Evolutionary conservation across 345 rosid species (phyloP).

Genomic region (Bretschneidera sinensis): DNA sequence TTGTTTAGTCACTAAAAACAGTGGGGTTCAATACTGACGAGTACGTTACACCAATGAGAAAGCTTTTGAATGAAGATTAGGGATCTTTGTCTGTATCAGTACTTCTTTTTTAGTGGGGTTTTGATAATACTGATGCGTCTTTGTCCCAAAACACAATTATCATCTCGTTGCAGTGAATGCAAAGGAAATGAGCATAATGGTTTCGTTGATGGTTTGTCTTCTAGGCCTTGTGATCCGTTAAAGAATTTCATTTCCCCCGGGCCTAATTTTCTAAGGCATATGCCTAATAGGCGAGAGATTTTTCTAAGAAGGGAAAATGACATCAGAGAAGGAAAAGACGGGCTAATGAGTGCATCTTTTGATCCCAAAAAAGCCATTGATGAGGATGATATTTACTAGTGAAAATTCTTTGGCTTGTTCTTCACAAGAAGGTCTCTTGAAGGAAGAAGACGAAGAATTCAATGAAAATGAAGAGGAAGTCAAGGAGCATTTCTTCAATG

Average conservation of each 20-base stretch:
- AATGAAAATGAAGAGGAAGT: constrained; percentile 13
- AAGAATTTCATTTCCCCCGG: constrained; percentile 23
- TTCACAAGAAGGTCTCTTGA: background rate
- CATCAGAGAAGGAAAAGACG: constrained; percentile 10
- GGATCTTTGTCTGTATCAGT: too few species aligned
- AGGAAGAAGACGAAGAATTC: constrained; percentile 18
- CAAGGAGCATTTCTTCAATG: constrained; percentile 28
- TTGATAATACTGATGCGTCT: background rate
- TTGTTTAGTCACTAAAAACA: too few species aligned
- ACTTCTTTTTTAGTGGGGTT: too few species aligned
- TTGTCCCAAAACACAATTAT: background rate
- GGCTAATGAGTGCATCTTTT: constrained; percentile 1
- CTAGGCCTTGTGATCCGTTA: constrained; percentile 22
- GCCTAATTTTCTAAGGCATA: constrained; percentile 33
- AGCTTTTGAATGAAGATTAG: too few species aligned
- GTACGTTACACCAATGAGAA: too few species aligned
- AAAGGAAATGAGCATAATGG: background rate
- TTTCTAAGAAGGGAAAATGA: constrained; percentile 14
- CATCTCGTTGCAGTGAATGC: background rate
- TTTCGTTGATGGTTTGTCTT: background rate
- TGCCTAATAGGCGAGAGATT: constrained; percentile 26
- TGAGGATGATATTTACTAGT: constrained; percentile 15
- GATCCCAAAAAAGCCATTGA: background rate
- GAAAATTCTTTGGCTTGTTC: constrained; percentile 12
- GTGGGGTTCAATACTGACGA: too few species aligned